A percentile compares a stretch with the other conserved stretches of the same genome.
phyloP scores from a whole-genome alignment of 768 basidiomycete genomes.

The Clathrus columnatus region DNA sequence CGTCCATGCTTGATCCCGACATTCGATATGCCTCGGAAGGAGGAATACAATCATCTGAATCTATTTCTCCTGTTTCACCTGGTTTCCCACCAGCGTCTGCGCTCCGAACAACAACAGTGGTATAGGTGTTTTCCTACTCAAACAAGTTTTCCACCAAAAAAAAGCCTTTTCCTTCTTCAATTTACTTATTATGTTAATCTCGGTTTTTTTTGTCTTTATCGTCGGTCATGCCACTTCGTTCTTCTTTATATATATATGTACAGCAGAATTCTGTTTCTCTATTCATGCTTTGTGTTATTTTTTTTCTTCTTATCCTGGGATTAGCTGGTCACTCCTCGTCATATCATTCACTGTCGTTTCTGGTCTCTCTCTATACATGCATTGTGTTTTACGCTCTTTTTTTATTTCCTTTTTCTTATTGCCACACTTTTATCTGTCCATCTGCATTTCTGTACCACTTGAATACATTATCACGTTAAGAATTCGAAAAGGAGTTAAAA shows the following conservation, averaged over 20 bases:
- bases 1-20: constrained; percentile 13
- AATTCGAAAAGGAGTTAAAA: not conserved
- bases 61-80: constrained; percentile 70
- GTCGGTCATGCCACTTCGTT: not conserved
- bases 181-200: not conserved
- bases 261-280: not conserved
- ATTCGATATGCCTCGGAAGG: constrained; percentile 14
- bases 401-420: constrained; percentile 13
- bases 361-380: not conserved
- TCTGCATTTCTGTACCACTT: constrained; percentile 6
- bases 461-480: not conserved
- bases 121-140: not conserved
- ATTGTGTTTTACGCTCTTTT: not conserved
- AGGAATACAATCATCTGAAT: constrained; percentile 20
- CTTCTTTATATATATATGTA: not conserved
- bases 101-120: constrained; percentile 20
- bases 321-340: not conserved
- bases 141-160: not conserved
- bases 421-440: constrained; percentile 21
- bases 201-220: not conserved
- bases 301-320: not conserved
- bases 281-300: not conserved
- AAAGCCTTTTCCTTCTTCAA: not conserved
- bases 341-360: not conserved
- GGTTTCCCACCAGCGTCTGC: constrained; percentile 49